Evolutionary conservation across 169 alveolate genomes (phyloP), one percentile per base, ranked within the genome.

Genomic region (Plasmodium vinckei): DNA sequence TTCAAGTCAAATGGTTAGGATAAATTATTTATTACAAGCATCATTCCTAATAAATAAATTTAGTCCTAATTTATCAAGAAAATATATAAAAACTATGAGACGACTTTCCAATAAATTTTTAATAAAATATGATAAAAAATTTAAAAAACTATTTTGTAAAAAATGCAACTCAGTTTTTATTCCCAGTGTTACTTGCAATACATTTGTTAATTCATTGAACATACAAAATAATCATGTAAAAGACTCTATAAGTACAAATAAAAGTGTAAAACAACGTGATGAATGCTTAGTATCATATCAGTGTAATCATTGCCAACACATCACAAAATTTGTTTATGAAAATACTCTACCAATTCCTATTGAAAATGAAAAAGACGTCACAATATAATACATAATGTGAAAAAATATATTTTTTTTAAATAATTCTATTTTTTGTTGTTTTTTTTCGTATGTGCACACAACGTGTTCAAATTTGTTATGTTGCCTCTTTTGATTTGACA

Each of bases 111-210:
- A 86, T 56, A 86, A 86, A 25, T 70, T 57, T 70, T 86, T 86
- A 59, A 86, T 86, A 86, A 68, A 70, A 86, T 23, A 70, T 72
- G 87, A 70, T 64, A 86, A 49, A 69, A 63, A 68, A 69, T 86
- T 70, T 64, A 86, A 86, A 72, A 86, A 86, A 33, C 59, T 86
- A 19, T 86, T 86, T 65, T 86, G 91, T 44, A 86, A 86, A 86
- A 86, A 86, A 61, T 86, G 91, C 21, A 70, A 86, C 53, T 63
- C 91, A 51, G 91, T 86, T 63, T 87, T 86, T 51, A 69, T 86
- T 60, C 91, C 91, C 56, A 61, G 87, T 70, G 87, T 33, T 57
- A 86, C 87, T 39, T 86, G 91, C 39, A 49, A 86, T n/a, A 73
- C 60, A 57, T 86, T 65, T 47, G 87, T 86, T 69, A 57, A 86